phyloP scores from a whole-genome alignment of 2,329 filamentous ascomycete genomes.

The Aspergillus nomiae region DNA sequence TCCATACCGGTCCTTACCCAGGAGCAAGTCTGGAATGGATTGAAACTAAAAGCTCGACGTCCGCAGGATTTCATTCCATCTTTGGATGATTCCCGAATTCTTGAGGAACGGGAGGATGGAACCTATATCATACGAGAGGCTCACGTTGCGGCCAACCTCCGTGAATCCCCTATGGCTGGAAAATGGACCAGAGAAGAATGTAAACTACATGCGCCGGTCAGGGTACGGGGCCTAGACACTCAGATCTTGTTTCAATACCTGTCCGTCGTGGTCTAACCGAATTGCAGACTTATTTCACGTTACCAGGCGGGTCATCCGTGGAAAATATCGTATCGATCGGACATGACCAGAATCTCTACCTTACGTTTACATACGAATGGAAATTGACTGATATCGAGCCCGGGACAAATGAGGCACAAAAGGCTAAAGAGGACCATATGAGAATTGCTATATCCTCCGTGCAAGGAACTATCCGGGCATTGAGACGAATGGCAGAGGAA shows the following conservation, averaged over 20 bases:
- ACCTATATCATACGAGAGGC: background rate
- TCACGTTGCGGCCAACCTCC: background rate
- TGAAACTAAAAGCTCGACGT: background rate
- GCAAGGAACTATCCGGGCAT: background rate
- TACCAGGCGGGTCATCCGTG: background rate
- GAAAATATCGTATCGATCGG: background rate
- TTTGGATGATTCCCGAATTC: background rate
- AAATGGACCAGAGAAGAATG: background rate
- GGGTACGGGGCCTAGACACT: background rate
- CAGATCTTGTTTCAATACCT: background rate
- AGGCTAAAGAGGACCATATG: background rate
- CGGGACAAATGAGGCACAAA: background rate
- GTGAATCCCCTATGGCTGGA: background rate
- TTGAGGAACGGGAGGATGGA: background rate
- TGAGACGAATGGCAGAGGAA: background rate
- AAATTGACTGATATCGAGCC: background rate
- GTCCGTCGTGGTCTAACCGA: background rate
- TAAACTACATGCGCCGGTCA: background rate
- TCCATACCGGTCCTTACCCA: background rate
- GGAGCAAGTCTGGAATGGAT: background rate
- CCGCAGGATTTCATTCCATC: background rate
- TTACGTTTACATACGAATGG: background rate
- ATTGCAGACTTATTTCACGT: background rate
- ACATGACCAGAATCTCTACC: background rate
- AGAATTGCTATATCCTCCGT: background rate